phyloP scores from a whole-genome alignment of 2,329 filamentous ascomycete species.

The Dothiorella sarmentorum region DNA sequence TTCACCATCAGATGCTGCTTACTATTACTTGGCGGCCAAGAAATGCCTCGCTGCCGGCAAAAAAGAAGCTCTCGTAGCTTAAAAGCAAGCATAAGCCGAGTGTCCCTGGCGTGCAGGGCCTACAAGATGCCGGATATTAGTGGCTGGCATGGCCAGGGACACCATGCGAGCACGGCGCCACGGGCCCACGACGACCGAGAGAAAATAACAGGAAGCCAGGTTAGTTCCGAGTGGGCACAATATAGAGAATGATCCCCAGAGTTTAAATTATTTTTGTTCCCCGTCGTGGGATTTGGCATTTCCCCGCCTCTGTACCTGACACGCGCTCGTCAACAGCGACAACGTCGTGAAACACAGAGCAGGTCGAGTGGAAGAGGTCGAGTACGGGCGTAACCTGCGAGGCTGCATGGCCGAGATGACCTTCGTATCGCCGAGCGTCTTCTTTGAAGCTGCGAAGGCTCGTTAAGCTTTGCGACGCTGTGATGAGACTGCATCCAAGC shows the following conservation, averaged over 20 bases:
- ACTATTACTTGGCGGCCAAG: neutral
- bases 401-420: neutral
- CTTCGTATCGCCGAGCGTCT: neutral
- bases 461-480: neutral
- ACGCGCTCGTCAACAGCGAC: neutral
- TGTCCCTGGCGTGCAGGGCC: neutral
- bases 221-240: neutral
- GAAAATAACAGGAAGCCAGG: neutral
- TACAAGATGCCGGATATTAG: conserved; percentile 5
- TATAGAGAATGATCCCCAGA: neutral
- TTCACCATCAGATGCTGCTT: neutral
- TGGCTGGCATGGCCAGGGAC: neutral
- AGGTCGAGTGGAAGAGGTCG: neutral
- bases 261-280: neutral
- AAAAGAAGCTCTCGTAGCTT: neutral
- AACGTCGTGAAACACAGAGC: conserved; percentile 3
- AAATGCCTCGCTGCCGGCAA: neutral
- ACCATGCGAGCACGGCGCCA: neutral
- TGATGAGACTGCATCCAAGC: neutral
- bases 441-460: neutral
- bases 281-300: neutral
- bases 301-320: neutral
- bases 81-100: conserved; percentile 13
- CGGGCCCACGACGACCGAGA: neutral
- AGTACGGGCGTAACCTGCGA: neutral